Evolutionary conservation across 345 rosid species (phyloP).

Genomic region (Gossypium rotundifolium): DNA sequence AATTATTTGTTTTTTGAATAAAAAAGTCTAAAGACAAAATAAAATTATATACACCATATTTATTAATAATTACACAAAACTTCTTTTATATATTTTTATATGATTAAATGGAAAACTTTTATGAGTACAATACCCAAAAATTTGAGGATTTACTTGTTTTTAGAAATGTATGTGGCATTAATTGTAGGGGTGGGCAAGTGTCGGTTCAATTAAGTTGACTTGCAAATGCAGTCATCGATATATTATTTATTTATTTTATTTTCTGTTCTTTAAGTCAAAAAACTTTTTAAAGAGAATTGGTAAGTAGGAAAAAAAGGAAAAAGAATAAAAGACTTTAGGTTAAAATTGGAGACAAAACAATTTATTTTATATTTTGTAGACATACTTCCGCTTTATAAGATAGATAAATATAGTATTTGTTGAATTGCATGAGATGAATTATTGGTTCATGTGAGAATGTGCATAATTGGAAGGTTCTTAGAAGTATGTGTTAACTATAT

Average conservation of each 20-base stretch:
- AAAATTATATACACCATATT: too few relatives aligned
- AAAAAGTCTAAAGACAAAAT: neutral
- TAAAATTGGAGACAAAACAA: too few relatives aligned
- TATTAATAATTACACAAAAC: too few relatives aligned
- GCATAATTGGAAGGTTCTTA: conserved; percentile 28
- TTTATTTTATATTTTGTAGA: too few relatives aligned
- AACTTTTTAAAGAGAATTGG: too few relatives aligned
- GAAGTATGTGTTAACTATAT: conserved; percentile 29
- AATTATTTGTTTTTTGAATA: neutral
- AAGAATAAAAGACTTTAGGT: too few relatives aligned
- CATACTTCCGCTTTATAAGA: too few relatives aligned
- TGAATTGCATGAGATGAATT: conserved; percentile 18
- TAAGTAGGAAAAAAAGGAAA: too few relatives aligned
- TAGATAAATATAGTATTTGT: neutral
- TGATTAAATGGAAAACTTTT: neutral
- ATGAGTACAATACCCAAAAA: neutral
- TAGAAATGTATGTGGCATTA: neutral
- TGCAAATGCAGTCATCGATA: neutral
- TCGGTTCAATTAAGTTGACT: neutral
- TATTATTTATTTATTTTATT: neutral
- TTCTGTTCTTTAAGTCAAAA: neutral
- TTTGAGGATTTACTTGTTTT: neutral
- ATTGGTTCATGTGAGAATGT: conserved; percentile 32
- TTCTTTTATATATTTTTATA: neutral
- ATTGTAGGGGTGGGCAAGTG: neutral